These are phyloP conservation scores for Mariannaea sp. DNA, from an alignment of 2,329 filamentous ascomycete genomes.

Conservation along the genomic window DNA sequence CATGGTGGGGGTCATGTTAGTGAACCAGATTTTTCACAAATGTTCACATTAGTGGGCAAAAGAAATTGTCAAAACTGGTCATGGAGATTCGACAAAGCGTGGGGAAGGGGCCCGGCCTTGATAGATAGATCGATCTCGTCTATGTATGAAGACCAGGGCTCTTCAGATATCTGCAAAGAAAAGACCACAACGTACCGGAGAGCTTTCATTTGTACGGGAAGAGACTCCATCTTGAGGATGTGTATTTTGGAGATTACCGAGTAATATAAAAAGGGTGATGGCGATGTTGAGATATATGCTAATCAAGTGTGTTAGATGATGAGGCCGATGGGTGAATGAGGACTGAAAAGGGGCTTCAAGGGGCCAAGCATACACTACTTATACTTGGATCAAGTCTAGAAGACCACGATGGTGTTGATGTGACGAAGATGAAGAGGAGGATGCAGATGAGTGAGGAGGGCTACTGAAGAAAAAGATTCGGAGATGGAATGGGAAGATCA, in stretches of 20 bases:
- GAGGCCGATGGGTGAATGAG: neutral
- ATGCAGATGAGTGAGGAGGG: conserved; percentile 2
- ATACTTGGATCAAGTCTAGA: neutral
- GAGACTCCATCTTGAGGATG: conserved; percentile 40
- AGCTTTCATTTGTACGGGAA: conserved; percentile 65
- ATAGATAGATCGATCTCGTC: conserved; percentile 20
- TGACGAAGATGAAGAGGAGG: neutral
- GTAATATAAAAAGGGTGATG: neutral
- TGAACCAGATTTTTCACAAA: too few relatives aligned
- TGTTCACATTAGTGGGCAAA: conserved; percentile 19
- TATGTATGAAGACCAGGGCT: conserved; percentile 21
- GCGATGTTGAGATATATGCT: neutral
- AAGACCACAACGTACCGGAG: conserved; percentile 54
- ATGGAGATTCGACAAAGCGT: conserved; percentile 3
- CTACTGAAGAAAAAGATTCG: conserved; percentile 14
- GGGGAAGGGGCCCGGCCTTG: conserved; percentile 24
- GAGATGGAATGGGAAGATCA: conserved; percentile 10
- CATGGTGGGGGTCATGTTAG: conserved; percentile 2
- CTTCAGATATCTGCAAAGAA: neutral
- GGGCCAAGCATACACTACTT: conserved; percentile 1
- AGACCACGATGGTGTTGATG: neutral
- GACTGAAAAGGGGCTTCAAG: neutral
- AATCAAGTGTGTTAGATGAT: neutral
- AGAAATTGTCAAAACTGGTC: neutral
- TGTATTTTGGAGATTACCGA: neutral